phyloP scores from a whole-genome alignment of 2,329 filamentous ascomycete species.

The Mycosphaerella arachidis region DNA sequence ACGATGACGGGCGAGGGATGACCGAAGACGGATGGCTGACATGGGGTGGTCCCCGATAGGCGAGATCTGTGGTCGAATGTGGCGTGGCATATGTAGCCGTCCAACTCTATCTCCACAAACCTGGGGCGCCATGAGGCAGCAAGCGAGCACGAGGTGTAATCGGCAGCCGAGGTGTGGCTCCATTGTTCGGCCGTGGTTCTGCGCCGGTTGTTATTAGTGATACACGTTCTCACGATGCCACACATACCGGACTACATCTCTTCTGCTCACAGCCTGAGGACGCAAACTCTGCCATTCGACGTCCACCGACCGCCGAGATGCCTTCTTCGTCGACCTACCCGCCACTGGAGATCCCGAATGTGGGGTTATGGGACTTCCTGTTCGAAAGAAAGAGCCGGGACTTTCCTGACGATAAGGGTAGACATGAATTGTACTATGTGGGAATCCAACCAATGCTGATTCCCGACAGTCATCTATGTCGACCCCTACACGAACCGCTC shows the following conservation, averaged over 20 bases:
- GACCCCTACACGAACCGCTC: constrained; percentile 65
- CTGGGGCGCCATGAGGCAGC: neutral
- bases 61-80: neutral
- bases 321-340: constrained; percentile 45
- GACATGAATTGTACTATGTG: neutral
- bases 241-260: too few species aligned
- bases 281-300: neutral
- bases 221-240: neutral
- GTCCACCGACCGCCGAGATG: constrained; percentile 10
- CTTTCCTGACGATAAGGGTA: constrained; percentile 72
- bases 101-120: neutral
- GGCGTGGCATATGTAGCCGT: neutral
- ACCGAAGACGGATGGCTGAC: neutral
- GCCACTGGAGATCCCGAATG: constrained; percentile 62
- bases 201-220: neutral
- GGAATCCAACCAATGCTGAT: neutral
- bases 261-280: neutral
- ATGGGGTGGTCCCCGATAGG: neutral
- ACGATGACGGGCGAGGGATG: neutral
- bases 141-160: neutral
- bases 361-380: constrained; percentile 73
- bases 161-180: neutral
- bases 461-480: constrained; percentile 62
- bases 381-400: constrained; percentile 63
- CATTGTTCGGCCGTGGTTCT: neutral